Base-by-base conservation (phyloP, 148 eudicot genomes). In the Fagopyrum esculentum region DNA sequence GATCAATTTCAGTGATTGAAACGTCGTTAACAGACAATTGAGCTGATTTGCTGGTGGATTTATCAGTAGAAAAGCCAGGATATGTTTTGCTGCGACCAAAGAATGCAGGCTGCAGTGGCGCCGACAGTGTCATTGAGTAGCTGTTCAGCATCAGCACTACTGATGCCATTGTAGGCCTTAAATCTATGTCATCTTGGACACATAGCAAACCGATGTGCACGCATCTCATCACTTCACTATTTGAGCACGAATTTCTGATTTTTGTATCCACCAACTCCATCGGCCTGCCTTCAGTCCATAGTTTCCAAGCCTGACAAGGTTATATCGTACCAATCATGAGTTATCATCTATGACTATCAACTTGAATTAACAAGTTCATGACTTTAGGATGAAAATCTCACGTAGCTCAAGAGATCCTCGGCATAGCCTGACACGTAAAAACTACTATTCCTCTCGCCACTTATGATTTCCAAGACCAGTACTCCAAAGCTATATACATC, bases 401-500 rank as follows among this genome's bases (percentile, higher is more conserved):
- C 89, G 77, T 77, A 82, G 66, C 76, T 77, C 13, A 75, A 13
- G 61, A 86, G 87, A 47, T 82, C 77, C 16, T 82, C 77, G 0
- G 9, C 29, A n/a, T 13, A 2, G 12, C 77, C 78, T 11, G 56
- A 19, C 5, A 51, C 16, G 1, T 69, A 22, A 48, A 72, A 82
- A 19, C 48, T 16, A 1, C 30, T 77, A 44, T 75, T 82, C 82
- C 40, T 86, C 59, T 77, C 73, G 3, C 87, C 89, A 75, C 85
- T 86, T 16, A 84, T 48, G 6, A 86, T 86, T 75, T 86, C 85
- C 52, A 86, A 61, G 30, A 84, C 35, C 6, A 84, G 16, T 1
- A 84, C 78, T 30, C 89, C 89, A 12, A 82, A 86, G 12, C 84
- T 86, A 22, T 84, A 86, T 5, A 86, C 85, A 72, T 86, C 87